Percentiles rank a stretch among this genome's conserved stretches.
Evolutionary conservation across 805 yeast species (phyloP).

Genomic region (Saccharomycopsis synnaedendra): DNA sequence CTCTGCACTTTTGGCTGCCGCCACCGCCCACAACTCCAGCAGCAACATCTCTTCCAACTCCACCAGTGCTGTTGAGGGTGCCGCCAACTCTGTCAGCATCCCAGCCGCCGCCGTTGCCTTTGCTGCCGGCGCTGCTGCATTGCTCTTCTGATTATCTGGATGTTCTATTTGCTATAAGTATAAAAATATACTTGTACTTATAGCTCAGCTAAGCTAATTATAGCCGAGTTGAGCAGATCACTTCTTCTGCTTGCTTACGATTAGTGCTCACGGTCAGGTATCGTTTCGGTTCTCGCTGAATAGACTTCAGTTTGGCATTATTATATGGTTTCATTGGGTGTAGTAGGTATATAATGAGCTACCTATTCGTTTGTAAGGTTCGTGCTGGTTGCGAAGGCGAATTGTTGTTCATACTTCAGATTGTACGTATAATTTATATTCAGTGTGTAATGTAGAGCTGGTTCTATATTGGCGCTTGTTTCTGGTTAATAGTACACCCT

Average conservation of each 20-base stretch:
- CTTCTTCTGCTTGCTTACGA: background rate
- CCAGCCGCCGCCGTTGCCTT: constrained; percentile 9
- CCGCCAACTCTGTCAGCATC: constrained; percentile 4
- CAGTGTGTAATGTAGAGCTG: too few relatives aligned
- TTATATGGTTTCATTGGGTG: background rate
- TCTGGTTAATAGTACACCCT: too few relatives aligned
- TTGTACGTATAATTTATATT: too few relatives aligned
- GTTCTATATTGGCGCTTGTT: too few relatives aligned
- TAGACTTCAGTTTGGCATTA: background rate
- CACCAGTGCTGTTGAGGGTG: constrained; percentile 4
- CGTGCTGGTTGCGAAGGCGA: too few relatives aligned
- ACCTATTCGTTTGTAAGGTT: too few relatives aligned
- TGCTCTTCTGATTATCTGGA: constrained; percentile 4
- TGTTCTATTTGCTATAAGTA: background rate
- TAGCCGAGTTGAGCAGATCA: background rate
- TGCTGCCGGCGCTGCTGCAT: constrained; percentile 16
- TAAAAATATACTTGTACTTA: background rate
- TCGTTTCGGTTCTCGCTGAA: background rate
- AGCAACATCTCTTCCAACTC: constrained; percentile 14
- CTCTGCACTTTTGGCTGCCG: background rate
- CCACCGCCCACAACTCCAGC: constrained; percentile 9
- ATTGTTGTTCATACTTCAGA: too few relatives aligned
- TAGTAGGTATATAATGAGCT: too few relatives aligned
- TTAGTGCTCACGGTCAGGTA: background rate
- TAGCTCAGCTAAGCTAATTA: background rate